phyloP scores from a whole-genome alignment of 2,329 filamentous ascomycete species.

The Davidsoniella neocaledoniae region DNA sequence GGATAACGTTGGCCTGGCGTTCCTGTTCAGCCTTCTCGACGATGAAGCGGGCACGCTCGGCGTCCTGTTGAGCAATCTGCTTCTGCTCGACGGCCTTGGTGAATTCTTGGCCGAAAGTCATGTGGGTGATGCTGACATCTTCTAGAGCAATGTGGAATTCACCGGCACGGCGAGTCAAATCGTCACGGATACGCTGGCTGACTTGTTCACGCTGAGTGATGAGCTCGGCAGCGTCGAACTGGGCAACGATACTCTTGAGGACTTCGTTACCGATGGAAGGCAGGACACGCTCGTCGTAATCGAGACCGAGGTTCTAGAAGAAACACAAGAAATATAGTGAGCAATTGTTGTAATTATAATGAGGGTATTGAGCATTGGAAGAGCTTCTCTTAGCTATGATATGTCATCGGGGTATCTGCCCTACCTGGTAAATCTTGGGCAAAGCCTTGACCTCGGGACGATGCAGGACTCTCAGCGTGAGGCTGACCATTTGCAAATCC shows the following conservation, averaged over 20 bases:
- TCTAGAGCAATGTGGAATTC: conserved; percentile 99
- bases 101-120: conserved; percentile 99
- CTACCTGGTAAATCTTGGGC: conserved; percentile 96
- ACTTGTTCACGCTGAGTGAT: conserved; percentile 98
- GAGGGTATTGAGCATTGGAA: no score
- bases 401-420: not conserved
- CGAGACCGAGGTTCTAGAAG: conserved; percentile 74
- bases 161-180: conserved; percentile 78
- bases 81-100: conserved; percentile 98
- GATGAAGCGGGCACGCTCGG: conserved; percentile 91
- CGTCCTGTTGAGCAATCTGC: conserved; percentile 98
- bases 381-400: no score
- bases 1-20: conserved; percentile 93
- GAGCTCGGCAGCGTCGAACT: conserved; percentile 95
- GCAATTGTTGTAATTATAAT: conserved; percentile 6
- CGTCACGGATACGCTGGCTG: conserved; percentile 79
- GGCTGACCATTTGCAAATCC: conserved; percentile 98
- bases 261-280: conserved; percentile 99
- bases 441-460: conserved; percentile 81
- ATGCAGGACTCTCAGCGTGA: conserved; percentile 90
- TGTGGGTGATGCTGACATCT: conserved; percentile 98
- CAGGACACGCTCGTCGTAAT: conserved; percentile 97
- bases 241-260: conserved; percentile 92
- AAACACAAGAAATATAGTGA: not conserved
- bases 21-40: conserved; percentile 99